Conservation (phyloP, 192 early-diverging fungal genomes). For the Podila epicladia region DNA sequence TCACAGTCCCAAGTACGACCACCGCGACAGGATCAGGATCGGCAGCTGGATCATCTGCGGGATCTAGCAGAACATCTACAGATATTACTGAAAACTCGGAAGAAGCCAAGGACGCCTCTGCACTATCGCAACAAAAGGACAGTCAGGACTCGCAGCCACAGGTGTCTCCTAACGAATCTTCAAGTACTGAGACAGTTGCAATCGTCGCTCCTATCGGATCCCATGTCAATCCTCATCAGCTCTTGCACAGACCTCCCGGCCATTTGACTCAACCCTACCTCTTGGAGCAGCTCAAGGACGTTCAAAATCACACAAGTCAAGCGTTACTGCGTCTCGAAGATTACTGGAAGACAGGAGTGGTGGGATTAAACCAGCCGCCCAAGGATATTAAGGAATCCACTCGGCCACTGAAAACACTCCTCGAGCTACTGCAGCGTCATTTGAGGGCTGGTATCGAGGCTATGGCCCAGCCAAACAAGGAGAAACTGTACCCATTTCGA, state of each 20-base stretch:
- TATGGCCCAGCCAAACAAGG: constrained; percentile 42
- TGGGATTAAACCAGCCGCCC: not conserved
- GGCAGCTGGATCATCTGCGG: not conserved
- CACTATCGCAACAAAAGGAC: no score
- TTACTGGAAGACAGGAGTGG: constrained; percentile 15
- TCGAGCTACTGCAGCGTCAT: constrained; percentile 33
- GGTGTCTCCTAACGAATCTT: not conserved
- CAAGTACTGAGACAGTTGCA: not conserved
- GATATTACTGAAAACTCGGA: no score
- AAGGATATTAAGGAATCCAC: constrained; percentile 19
- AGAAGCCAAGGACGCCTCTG: no score
- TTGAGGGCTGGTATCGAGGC: constrained; percentile 35
- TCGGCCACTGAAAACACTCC: constrained; percentile 22
- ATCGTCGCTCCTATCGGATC: not conserved
- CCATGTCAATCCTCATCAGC: constrained; percentile 13
- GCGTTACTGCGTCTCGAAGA: constrained; percentile 28
- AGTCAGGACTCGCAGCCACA: not conserved
- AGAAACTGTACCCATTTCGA: constrained; percentile 40
- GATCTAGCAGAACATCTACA: not conserved
- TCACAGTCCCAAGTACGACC: not conserved
- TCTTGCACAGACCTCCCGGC: constrained; percentile 21
- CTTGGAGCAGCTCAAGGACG: constrained; percentile 43
- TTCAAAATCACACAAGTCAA: constrained; percentile 31
- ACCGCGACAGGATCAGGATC: not conserved
- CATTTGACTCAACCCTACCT: constrained; percentile 46